Percentiles rank a stretch among this genome's conserved stretches.
Conservation (phyloP, 83 land plant genomes). For the Picea engelmannii region DNA sequence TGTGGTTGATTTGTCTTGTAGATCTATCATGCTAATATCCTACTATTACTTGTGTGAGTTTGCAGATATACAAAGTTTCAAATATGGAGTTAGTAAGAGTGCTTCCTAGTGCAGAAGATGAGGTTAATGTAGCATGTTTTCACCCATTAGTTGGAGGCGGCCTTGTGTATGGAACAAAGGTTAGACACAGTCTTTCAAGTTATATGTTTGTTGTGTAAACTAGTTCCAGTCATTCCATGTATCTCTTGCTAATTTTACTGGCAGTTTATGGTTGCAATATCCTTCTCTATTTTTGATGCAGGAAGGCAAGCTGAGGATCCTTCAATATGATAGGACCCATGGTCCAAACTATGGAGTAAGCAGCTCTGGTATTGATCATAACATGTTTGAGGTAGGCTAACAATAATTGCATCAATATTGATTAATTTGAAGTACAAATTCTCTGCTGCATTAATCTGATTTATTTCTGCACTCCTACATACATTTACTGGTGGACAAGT, state of each 20-base stretch:
- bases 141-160: slow-evolving; percentile 93
- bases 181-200: slow-evolving; percentile 11
- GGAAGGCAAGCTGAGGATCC: slow-evolving; percentile 79
- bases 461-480: not conserved
- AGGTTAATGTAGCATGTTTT: slow-evolving; percentile 99
- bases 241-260: not conserved
- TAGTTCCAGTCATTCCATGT: no score
- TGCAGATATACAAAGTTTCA: slow-evolving; percentile 89
- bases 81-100: slow-evolving; percentile 94
- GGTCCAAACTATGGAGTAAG: slow-evolving; percentile 14
- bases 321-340: slow-evolving; percentile 50
- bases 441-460: not conserved
- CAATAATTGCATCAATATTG: not conserved
- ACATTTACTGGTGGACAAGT: not conserved
- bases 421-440: not conserved
- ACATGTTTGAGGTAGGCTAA: slow-evolving; percentile 50
- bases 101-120: slow-evolving; percentile 96
- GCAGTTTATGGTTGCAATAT: not conserved
- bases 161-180: slow-evolving; percentile 99
- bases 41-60: not conserved
- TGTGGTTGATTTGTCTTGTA: no score
- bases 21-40: no score
- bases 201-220: not conserved
- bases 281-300: slow-evolving; percentile 24
- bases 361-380: slow-evolving; percentile 30